phyloP scores from a whole-genome alignment of 1,284 basidiomycete genomes.

The Malassezia arunalokei region DNA sequence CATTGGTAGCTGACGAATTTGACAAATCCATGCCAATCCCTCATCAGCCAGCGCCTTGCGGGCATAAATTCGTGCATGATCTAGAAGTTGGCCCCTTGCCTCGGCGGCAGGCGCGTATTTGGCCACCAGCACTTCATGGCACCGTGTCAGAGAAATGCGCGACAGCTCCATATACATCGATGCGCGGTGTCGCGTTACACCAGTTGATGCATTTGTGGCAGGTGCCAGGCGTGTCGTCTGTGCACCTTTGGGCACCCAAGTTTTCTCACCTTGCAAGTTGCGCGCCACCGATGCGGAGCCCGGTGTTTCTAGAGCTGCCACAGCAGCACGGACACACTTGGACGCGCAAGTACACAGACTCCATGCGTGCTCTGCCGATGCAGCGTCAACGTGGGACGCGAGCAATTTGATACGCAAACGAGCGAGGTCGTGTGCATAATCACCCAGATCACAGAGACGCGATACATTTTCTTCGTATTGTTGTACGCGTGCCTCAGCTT shows the following conservation, averaged over 20 bases:
- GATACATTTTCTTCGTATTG: not conserved
- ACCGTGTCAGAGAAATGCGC: conserved; percentile 2
- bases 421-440: conserved; percentile 12
- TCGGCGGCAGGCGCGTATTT: not conserved
- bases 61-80: conserved; percentile 13
- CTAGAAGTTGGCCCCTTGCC: not conserved
- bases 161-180: conserved; percentile 10
- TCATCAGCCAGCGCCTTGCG: conserved; percentile 12
- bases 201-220: conserved; percentile 3
- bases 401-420: not conserved
- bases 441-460: conserved; percentile 4
- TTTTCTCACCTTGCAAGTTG: not conserved
- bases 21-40: conserved; percentile 8
- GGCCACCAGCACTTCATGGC: not conserved
- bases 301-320: conserved; percentile 4
- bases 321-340: conserved; percentile 8
- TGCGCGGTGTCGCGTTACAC: conserved; percentile 6
- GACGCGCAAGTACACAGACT: not conserved
- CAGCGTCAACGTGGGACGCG: not conserved
- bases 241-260: not conserved
- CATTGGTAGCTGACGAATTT: not conserved
- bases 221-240: not conserved
- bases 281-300: not conserved
- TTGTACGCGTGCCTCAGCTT: not conserved
- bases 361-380: conserved; percentile 2